These are phyloP conservation scores for Astrothelium subdiscretum DNA, from an alignment of 495 filamentous ascomycete species.

Conservation along the genomic window DNA sequence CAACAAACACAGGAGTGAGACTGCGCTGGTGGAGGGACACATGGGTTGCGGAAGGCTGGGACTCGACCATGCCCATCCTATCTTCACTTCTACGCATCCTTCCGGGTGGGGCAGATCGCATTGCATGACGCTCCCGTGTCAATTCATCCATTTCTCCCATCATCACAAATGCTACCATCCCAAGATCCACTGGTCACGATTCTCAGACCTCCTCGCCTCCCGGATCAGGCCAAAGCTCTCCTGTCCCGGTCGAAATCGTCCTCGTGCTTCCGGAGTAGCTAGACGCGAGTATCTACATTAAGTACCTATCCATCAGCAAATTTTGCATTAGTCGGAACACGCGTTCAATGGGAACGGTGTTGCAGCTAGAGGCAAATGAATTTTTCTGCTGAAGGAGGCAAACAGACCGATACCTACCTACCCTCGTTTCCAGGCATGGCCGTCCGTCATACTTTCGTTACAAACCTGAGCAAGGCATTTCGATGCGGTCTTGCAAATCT, in stretches of 20 bases:
- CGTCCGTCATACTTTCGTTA: too few species aligned
- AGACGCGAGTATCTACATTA: not conserved
- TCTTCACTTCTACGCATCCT: not conserved
- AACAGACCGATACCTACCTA: not conserved
- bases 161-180: not conserved
- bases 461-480: too few species aligned
- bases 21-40: not conserved
- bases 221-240: not conserved
- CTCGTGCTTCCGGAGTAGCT: not conserved
- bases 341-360: not conserved
- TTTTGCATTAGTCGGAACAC: not conserved
- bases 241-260: not conserved
- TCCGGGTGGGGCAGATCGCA: not conserved
- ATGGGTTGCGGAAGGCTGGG: not conserved
- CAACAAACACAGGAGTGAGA: not conserved
- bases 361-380: not conserved
- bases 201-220: not conserved
- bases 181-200: not conserved
- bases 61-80: not conserved
- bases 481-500: too few species aligned
- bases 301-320: not conserved
- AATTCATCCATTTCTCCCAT: not conserved
- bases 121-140: not conserved
- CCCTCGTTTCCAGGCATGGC: too few species aligned
- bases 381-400: not conserved